Base-by-base conservation (phyloP, 371 early-diverging fungal species). In the Syncephalastrum racemosum region DNA sequence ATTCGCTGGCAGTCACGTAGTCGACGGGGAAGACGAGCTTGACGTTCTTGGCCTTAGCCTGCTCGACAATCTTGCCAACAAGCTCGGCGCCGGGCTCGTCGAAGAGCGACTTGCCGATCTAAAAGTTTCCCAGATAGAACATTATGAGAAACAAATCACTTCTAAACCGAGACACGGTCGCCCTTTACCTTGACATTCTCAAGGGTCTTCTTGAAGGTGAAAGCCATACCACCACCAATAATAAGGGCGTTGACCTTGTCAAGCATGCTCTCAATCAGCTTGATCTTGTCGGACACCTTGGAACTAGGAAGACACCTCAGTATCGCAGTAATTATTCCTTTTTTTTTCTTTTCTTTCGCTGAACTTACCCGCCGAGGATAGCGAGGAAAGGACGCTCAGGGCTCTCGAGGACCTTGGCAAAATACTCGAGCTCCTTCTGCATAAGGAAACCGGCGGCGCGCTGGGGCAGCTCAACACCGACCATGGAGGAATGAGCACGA, bases 241-340 rank as follows among this genome's bases (percentile, higher is more conserved):
- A 98, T 96, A 85, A 90, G 87, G 59, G 83, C 60, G 70, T 92
- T 80, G 58, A 93, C 91, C 85, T 92, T 90, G 79, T 96, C 96
- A 48, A 98, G 76, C 64, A 98, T 88, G 82, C 91, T 96, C 61
- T 97, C 89, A 67, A 99, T 97, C 66, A 99, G 86, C 82, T 90
- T 88, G 75, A 98, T 97, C 88, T 99, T 99, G 80, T 99, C 99
- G 41, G 94, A 90, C 36, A 99, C 95, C 85, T 99, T 99, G 80
- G 98, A 97, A 59, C 89, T 82, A 41, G 41, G 46, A 20, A 53
- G 2, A 56, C 15, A 52, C 6, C 36, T n/a, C 12, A 14, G 13
- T 23, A 18, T 54, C 22, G 48, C 15, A 44, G 46, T 14, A 43
- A n/a, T 20, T 42, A 14, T 4, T n/a, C 42, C 54, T 10, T 31